Evolutionary conservation across 352 stramenopile species (phyloP), one percentile per base, ranked within the genome.

Genomic region (Pythium myriotylum): DNA sequence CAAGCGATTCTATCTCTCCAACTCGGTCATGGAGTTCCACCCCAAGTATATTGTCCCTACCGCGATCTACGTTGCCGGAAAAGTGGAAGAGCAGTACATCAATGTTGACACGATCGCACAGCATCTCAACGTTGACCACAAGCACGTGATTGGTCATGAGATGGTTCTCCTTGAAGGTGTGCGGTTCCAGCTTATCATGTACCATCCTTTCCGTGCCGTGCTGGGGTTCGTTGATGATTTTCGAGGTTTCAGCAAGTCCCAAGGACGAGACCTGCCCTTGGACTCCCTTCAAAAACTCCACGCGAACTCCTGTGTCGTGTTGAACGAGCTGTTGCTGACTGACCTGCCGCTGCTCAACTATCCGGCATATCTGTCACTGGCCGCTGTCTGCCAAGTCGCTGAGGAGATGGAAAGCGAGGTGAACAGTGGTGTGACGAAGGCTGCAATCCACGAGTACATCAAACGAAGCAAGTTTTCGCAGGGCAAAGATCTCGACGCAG

Each of bases 71-170:
- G 85, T 95, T 17, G 88, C 88, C 7, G 86, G 84, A 19, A 96
- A 96, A 47, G 84, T 95, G 17, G 88, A 96, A 67, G 88, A 96
- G 81, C 86, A 95, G 70, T 95, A 94, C 69, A 92, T 94, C 57
- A 92, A 81, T 26, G 86, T 94, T 39, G 86, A 95, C 42, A 93
- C 77, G 42, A 79, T 95, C 43, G 86, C 84, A 1, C 76, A 93
- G 63, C 81, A 94, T 60, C 74, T 94, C n/a, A 65, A 84, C 33
- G 78, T 93, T 43, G 84, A 94, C 64, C 84, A 92, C 62, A 90
- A 91, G 65, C 80, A 90, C 63, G 86, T 96, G 20, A 92, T 95
- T 51, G 83, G 78, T 3, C 82, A 94, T 43, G 88, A 96, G 65
- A 96, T 96, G 84, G 65, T 89, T 7, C 74, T 96, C 41, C 73